Evolutionary conservation across 139 green algal genomes (phyloP), one percentile per base, ranked within the genome.

Genomic region (Limnomonas spitsbergensis): DNA sequence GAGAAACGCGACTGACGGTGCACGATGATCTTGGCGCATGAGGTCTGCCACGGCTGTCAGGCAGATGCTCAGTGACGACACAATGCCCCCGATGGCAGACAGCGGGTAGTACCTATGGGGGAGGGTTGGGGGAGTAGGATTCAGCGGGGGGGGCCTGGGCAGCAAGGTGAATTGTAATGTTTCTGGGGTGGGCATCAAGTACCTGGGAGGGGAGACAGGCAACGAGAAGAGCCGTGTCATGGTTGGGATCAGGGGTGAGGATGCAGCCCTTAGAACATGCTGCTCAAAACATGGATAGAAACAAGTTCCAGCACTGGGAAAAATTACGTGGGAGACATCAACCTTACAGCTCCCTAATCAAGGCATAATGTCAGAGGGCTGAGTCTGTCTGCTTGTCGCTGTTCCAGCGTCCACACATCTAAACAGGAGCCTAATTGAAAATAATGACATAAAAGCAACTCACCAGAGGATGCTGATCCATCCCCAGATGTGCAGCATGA

Each of bases 101-200:
- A 83, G 73, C 1, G 85, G 85, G 38, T 86, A 93, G 69, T 90
- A 91, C 78, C 82, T 87, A 69, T 6, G 6, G 29, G 34, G n/a
- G n/a, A n/a, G n/a, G n/a, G n/a, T n/a, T n/a, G n/a, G n/a, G n/a
- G n/a, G n/a, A n/a, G n/a, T n/a, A n/a, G n/a, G n/a, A n/a, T n/a
- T n/a, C n/a, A n/a, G n/a, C n/a, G n/a, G n/a, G n/a, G n/a, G n/a
- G n/a, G n/a, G n/a, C n/a, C n/a, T n/a, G n/a, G n/a, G n/a, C n/a
- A n/a, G n/a, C n/a, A n/a, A n/a, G n/a, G n/a, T n/a, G n/a, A n/a
- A n/a, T n/a, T n/a, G n/a, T n/a, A n/a, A n/a, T n/a, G n/a, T n/a
- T n/a, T n/a, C n/a, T 39, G 29, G 3, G 26, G 4, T 37, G 37
- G 38, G 24, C 35, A 74, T 6, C 4, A 74, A 36, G 37, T 20